Conservation (phyloP, 2,329 filamentous ascomycete species). For the Pseudogymnoascus sp. region DNA sequence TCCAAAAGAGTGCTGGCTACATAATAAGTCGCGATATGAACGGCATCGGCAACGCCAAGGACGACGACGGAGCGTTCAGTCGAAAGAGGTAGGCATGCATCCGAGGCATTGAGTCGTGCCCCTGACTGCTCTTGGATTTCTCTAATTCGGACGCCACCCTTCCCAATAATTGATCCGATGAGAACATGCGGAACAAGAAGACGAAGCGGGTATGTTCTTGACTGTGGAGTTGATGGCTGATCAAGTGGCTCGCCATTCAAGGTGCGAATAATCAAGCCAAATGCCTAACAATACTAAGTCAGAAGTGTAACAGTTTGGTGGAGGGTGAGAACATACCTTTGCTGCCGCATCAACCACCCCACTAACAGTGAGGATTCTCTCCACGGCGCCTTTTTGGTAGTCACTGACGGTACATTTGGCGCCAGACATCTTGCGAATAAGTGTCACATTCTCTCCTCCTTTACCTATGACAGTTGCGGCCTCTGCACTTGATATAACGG, state of each 20-base stretch:
- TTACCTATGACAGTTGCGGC: constrained; percentile 98
- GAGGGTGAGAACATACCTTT: constrained; percentile 56
- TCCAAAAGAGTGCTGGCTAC: constrained; percentile 96
- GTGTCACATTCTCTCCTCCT: constrained; percentile 95
- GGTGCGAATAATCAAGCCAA: constrained; percentile 95
- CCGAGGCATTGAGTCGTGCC: constrained; percentile 90
- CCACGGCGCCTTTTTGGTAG: constrained; percentile 92
- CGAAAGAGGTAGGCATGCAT: constrained; percentile 86
- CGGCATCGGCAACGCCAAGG: constrained; percentile 93
- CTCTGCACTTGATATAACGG: constrained; percentile 94
- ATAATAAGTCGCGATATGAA: constrained; percentile 98
- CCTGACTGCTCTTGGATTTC: constrained; percentile 98
- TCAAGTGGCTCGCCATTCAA: constrained; percentile 93
- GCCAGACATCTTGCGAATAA: constrained; percentile 88
- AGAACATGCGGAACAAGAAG: constrained; percentile 93
- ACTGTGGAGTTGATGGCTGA: constrained; percentile 80
- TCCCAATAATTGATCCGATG: constrained; percentile 97
- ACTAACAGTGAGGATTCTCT: constrained; percentile 95
- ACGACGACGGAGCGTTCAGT: constrained; percentile 97
- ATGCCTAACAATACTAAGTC: constrained; percentile 54
- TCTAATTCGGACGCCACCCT: constrained; percentile 88
- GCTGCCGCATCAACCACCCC: constrained; percentile 93
- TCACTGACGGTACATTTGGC: constrained; percentile 99
- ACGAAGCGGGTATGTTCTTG: constrained; percentile 94
- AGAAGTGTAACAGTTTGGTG: constrained; percentile 9